Evolutionary conservation across 805 yeast genomes (phyloP), one percentile per base, ranked within the genome.

Genomic region (Saccharomyces mikatae): DNA sequence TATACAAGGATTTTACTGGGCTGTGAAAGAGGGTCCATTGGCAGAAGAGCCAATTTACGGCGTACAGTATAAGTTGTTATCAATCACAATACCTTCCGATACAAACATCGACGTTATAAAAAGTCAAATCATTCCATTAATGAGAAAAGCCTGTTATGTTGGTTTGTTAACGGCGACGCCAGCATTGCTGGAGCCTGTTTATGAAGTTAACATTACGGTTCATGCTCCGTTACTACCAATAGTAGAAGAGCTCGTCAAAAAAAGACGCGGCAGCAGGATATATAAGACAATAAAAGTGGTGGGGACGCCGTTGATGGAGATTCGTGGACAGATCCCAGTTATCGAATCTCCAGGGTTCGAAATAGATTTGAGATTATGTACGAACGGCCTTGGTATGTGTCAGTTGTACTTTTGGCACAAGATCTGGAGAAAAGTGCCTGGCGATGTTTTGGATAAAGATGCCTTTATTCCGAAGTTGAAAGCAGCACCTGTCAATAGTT

Each of bases 331-430:
- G 30, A 72, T 94, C 0, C 99, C 99, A 0, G 94, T 88, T 1
- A 87, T 94, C 49, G 99, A 94, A 59, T 86, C 97, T 1, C 74
- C 86, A 52, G 99, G 98, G 0, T 76, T 94, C 49, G 97, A 89
- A 64, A 82, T 96, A 0, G 99, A 94, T 67, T 71, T 94, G 31
- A 71, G 96, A 58, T 69, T 89, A 11, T 79, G 83, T 11, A 83
- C 96, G 0, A 83, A 82, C 58, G 97, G 97, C 4, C 85, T 81
- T 61, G 91, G 94, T 0, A 76, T 81, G 75, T 81, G 89, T 48
- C 80, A 80, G 49, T 66, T 86, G 57, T 78, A 78, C 49, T 89
- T 88, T 68, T 77, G 77, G 54, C 78, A 76, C 54, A 63, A 64
- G 41, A 64, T 61, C 9, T 94, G 97, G 96, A 78, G 80, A 22